phyloP scores from a whole-genome alignment of 2,329 filamentous ascomycete species.

The Cyanodermella asteris region DNA sequence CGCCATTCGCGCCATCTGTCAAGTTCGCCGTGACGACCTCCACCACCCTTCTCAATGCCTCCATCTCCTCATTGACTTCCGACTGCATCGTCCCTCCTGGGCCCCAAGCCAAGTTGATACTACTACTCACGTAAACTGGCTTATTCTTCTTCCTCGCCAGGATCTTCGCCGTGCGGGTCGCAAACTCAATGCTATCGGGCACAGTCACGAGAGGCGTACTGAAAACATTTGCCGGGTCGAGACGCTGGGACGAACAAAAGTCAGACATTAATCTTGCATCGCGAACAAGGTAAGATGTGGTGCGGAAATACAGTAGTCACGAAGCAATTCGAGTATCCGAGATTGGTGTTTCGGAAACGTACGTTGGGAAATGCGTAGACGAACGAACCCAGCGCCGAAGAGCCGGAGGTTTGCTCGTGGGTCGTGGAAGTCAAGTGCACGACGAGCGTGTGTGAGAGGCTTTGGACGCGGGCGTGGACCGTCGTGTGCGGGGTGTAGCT shows the following conservation, averaged over 20 bases:
- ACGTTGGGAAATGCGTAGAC: slow-evolving; percentile 89
- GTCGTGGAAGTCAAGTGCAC: slow-evolving; percentile 35
- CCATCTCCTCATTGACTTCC: slow-evolving; percentile 83
- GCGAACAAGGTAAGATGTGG: not conserved
- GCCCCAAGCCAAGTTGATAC: slow-evolving; percentile 55
- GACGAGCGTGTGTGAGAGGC: slow-evolving; percentile 28
- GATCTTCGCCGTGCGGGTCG: slow-evolving; percentile 63
- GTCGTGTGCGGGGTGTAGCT: slow-evolving; percentile 33
- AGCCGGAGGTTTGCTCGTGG: slow-evolving; percentile 12
- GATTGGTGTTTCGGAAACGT: slow-evolving; percentile 11
- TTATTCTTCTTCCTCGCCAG: slow-evolving; percentile 49
- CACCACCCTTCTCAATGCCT: slow-evolving; percentile 55
- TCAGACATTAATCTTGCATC: not conserved
- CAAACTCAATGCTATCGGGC: slow-evolving; percentile 63
- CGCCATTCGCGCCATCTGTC: slow-evolving; percentile 2
- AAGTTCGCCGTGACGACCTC: slow-evolving; percentile 42
- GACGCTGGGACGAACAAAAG: slow-evolving; percentile 12
- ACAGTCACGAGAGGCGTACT: slow-evolving; percentile 60
- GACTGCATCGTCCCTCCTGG: slow-evolving; percentile 55
- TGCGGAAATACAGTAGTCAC: too few relatives aligned
- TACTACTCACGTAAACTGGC: slow-evolving; percentile 81
- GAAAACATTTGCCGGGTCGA: slow-evolving; percentile 31
- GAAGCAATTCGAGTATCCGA: too few relatives aligned
- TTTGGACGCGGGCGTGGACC: slow-evolving; percentile 35
- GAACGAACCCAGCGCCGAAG: slow-evolving; percentile 56